phyloP scores from a whole-genome alignment of 208 protist genomes.

The Trypanosoma boissoni region DNA sequence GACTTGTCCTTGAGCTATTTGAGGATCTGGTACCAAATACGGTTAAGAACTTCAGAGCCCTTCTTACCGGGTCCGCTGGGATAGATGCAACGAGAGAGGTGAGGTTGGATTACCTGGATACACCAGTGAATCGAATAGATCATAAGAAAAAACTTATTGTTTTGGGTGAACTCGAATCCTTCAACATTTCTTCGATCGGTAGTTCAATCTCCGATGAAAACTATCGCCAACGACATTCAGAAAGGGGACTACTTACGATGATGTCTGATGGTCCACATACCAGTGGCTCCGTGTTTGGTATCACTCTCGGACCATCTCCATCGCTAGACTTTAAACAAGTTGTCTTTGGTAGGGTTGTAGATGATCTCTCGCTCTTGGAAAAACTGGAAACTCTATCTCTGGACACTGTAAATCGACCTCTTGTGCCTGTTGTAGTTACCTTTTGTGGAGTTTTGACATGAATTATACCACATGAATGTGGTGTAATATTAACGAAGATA shows the following conservation, averaged over 20 bases:
- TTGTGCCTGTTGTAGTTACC: no score
- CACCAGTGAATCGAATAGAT: slow-evolving; percentile 54
- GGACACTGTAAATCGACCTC: no score
- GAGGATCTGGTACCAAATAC: slow-evolving; percentile 81
- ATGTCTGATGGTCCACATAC: slow-evolving; percentile 72
- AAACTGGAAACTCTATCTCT: slow-evolving; percentile 70
- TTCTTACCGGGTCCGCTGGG: slow-evolving; percentile 76
- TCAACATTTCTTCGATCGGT: slow-evolving; percentile 25
- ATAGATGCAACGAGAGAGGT: slow-evolving; percentile 46
- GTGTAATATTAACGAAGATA: no score
- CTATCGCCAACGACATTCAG: slow-evolving; percentile 83
- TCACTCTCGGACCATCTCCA: slow-evolving; percentile 66
- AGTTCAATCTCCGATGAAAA: slow-evolving; percentile 76
- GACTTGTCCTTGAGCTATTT: slow-evolving; percentile 91
- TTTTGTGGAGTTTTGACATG: no score
- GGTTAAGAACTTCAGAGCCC: slow-evolving; percentile 82
- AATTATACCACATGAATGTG: no score
- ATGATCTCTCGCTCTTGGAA: slow-evolving; percentile 67
- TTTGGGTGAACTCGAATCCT: slow-evolving; percentile 47
- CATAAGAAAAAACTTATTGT: slow-evolving; percentile 42
- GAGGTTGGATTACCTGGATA: slow-evolving; percentile 80
- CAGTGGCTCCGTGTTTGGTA: slow-evolving; percentile 64
- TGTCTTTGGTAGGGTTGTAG: slow-evolving; percentile 95
- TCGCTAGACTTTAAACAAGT: slow-evolving; percentile 92
- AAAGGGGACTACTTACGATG: slow-evolving; percentile 87